Evolutionary conservation across 768 basidiomycete species (phyloP).

Genomic region (Russula lepida): DNA sequence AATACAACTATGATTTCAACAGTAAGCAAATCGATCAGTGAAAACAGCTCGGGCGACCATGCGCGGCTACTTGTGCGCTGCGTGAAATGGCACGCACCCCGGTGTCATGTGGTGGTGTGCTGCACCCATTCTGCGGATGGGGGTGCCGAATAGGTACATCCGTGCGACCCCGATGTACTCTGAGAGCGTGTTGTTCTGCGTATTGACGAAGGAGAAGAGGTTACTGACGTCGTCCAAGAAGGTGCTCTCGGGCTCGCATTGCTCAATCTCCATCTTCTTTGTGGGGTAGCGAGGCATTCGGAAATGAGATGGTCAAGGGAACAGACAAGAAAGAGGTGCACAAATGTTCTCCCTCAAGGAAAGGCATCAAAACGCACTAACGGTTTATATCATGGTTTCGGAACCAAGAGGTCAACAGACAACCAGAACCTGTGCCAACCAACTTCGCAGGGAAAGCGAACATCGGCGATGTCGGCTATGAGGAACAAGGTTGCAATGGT

Average conservation of each 20-base stretch:
- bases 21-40: background rate
- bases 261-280: background rate
- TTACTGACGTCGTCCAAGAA: background rate
- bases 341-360: background rate
- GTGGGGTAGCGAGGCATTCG: background rate
- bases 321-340: background rate
- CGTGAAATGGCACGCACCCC: conserved; percentile 2
- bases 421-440: background rate
- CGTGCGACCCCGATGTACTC: conserved; percentile 13
- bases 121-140: conserved; percentile 11
- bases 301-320: background rate
- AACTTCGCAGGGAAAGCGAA: background rate
- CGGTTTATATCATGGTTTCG: background rate
- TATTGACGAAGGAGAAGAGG: conserved; percentile 6
- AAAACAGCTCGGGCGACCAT: too few species aligned
- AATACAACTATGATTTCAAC: conserved; percentile 10
- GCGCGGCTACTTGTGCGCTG: background rate
- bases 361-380: background rate
- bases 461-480: background rate
- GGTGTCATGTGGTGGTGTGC: background rate
- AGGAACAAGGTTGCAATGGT: conserved; percentile 7
- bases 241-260: background rate
- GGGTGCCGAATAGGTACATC: conserved; percentile 18
- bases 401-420: background rate
- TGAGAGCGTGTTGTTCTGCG: background rate